Conservation (phyloP, 2,329 filamentous ascomycete genomes). For the Drechslerella coelobrocha region DNA sequence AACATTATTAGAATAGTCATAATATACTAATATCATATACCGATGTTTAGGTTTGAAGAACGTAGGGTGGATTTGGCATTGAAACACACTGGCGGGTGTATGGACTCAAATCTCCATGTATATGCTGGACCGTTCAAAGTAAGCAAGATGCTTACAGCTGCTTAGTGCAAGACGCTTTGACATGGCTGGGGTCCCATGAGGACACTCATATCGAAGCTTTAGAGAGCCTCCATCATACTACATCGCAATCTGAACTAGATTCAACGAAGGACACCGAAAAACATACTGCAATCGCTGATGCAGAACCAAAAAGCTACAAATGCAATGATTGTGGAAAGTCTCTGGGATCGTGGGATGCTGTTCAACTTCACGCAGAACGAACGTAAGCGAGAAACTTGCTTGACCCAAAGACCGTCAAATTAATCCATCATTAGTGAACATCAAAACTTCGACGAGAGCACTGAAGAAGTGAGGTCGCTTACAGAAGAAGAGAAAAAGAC, state of each 20-base stretch:
- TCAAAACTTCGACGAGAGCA: constrained; percentile 88
- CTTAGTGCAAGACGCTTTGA: constrained; percentile 82
- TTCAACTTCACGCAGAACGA: constrained; percentile 89
- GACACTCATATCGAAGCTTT: constrained; percentile 83
- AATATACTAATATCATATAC: neutral
- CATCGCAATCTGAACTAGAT: neutral
- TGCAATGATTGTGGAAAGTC: constrained; percentile 96
- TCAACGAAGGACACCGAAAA: constrained; percentile 60
- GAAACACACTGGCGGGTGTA: constrained; percentile 80
- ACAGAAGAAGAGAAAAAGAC: constrained; percentile 89
- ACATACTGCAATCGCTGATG: constrained; percentile 67
- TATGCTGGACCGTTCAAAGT: constrained; percentile 7
- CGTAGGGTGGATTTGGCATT: constrained; percentile 82
- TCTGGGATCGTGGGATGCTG: constrained; percentile 80
- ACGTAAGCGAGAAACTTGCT: constrained; percentile 63
- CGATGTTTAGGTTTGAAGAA: constrained; percentile 69
- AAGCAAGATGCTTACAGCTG: neutral
- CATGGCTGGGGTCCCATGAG: constrained; percentile 93
- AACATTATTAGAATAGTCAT: neutral
- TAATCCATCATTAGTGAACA: constrained; percentile 68
- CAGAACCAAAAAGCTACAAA: constrained; percentile 78
- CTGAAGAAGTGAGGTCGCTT: constrained; percentile 86
- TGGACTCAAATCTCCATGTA: constrained; percentile 57
- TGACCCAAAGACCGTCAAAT: neutral
- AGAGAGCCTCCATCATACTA: constrained; percentile 57